Conservation (phyloP, 2,329 filamentous ascomycete genomes). For the Macrophomina pseudophaseolina region DNA sequence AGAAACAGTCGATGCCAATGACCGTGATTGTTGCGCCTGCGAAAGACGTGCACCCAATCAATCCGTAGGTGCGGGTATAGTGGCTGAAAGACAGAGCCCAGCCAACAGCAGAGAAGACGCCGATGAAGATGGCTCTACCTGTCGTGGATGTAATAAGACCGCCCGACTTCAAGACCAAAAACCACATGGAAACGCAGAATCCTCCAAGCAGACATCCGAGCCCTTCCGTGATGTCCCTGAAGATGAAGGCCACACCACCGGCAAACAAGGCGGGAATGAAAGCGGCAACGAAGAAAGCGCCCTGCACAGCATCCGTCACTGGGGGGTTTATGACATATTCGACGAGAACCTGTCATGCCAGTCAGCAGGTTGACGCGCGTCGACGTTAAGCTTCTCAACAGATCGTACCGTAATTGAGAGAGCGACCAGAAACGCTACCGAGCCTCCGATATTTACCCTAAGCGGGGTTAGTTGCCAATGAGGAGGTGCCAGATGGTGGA, state of each 20-base stretch:
- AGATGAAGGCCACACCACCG: constrained; percentile 75
- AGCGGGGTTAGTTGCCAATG: constrained; percentile 30
- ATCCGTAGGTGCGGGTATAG: constrained; percentile 75
- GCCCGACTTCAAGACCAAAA: constrained; percentile 76
- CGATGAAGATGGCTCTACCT: constrained; percentile 76
- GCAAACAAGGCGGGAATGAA: constrained; percentile 75
- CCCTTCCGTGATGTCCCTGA: constrained; percentile 81
- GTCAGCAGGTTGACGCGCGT: constrained; percentile 30
- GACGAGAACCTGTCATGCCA: constrained; percentile 63
- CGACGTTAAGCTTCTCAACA: constrained; percentile 33
- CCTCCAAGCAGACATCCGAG: constrained; percentile 87
- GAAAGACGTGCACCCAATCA: constrained; percentile 80
- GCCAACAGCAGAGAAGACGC: constrained; percentile 68
- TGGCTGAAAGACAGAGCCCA: constrained; percentile 73
- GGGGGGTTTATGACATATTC: constrained; percentile 86
- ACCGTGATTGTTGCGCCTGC: constrained; percentile 78
- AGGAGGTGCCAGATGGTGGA: background rate
- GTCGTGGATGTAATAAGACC: constrained; percentile 69
- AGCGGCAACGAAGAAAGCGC: constrained; percentile 81
- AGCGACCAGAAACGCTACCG: constrained; percentile 73
- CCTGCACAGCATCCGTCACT: constrained; percentile 76
- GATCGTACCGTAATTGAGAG: constrained; percentile 68
- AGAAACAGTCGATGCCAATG: constrained; percentile 90
- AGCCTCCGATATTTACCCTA: constrained; percentile 57
- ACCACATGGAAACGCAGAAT: constrained; percentile 89